Base-by-base conservation (phyloP, 2,329 filamentous ascomycete genomes). In the Incumbomyces delicatus region DNA sequence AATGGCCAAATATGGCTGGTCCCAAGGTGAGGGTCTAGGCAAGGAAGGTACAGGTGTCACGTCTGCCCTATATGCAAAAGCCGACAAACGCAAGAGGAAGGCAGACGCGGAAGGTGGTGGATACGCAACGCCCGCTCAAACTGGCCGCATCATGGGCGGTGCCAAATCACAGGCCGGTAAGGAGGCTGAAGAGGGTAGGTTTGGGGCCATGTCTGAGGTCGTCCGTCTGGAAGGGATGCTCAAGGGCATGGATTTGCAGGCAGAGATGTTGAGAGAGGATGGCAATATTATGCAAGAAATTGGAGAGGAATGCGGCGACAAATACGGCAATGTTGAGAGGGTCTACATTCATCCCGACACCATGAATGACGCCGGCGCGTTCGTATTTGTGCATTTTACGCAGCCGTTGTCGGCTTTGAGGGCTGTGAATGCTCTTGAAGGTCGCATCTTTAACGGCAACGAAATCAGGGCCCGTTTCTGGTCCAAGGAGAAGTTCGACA, bases 1-100 rank as follows among this genome's bases (percentile, higher is more conserved):
- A 47, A 87, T 98, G 80, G 77, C 80, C 51, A 96, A 95, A 63
- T 92, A 95, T 67, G 92, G 92, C 46, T 96, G 89, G 86, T 83
- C 81, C 31, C 83, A 89, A 59, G 92, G 92, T 18, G 77, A 83
- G 52, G 92, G 92, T 16, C 78, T 98, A 3, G 92, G 92, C 55
- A 88, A 87, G 13, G 77, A 82, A 52, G 80, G 80, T 29, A 80
- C 81, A 18, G 92, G 92, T 50, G 95, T 98, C 57, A 75, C 87
- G 45, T 86, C 88, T 17, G 86, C 89, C 3, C 71, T 98, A 3
- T 80, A 80, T 39, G 85, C 90, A 20, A 80, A 95, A 58, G 77
- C 90, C n/a, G 83, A 92, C 58, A 94, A 92, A 68, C 77, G 83
- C 29, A 86, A 87, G 63, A 88, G 87, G 66, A 80, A 78, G 51